Evolutionary conservation across 768 basidiomycete genomes (phyloP).

Genomic region (Galerina marginata): DNA sequence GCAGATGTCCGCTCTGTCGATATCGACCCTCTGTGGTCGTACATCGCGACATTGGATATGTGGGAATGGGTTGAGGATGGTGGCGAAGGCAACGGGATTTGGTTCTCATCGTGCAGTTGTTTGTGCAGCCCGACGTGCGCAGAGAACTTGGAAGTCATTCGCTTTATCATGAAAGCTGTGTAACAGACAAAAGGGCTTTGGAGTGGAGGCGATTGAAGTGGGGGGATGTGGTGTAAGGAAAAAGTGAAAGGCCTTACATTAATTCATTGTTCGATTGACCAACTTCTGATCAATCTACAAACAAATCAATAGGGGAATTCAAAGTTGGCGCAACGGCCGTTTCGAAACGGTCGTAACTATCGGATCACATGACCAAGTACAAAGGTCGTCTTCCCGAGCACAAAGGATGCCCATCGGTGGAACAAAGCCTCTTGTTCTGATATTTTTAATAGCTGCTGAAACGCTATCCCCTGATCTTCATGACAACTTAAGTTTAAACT

Average conservation of each 20-base stretch:
- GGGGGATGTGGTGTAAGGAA: conserved; percentile 1
- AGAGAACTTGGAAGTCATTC: conserved; percentile 56
- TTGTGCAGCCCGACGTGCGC: conserved; percentile 43
- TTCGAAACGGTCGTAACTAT: no score
- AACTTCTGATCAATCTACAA: conserved; percentile 20
- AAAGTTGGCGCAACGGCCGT: no score
- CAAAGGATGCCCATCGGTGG: conserved; percentile 24
- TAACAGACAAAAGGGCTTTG: background rate
- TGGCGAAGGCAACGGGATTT: conserved; percentile 30
- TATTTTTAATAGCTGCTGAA: conserved; percentile 12
- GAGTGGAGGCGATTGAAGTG: conserved; percentile 10
- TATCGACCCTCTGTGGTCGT: conserved; percentile 68
- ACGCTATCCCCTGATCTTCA: conserved; percentile 14
- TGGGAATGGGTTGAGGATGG: conserved; percentile 38
- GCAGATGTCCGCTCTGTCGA: conserved; percentile 70
- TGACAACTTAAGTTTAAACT: conserved; percentile 16
- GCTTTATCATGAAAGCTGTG: conserved; percentile 46
- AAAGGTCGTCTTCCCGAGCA: conserved; percentile 9
- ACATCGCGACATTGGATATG: conserved; percentile 36
- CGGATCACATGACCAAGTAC: conserved; percentile 21
- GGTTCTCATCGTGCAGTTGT: conserved; percentile 25
- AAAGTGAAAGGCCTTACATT: conserved; percentile 15
- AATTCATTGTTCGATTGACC: conserved; percentile 34
- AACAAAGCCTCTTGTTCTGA: conserved; percentile 28
- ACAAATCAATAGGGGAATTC: conserved; percentile 5